Evolutionary conservation across 495 filamentous ascomycete genomes (phyloP), one percentile per base, ranked within the genome.

Genomic region (Lasiosphaeris hirsuta): DNA sequence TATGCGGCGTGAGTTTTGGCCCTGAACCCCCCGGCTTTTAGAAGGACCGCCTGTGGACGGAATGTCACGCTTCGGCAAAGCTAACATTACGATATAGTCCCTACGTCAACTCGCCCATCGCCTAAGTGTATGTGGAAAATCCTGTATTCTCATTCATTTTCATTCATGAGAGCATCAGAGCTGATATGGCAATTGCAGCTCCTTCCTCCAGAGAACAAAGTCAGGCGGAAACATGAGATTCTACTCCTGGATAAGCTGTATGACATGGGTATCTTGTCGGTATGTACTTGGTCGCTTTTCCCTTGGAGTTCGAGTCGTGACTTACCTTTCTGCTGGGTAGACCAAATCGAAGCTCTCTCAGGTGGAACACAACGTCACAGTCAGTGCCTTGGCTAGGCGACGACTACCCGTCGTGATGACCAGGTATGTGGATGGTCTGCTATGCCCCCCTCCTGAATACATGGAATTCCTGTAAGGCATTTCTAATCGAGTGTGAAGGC

Each of bases 21-120:
- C 23, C 23, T 30, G 5, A 30, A 30, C 2, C 2, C 5, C 23
- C 23, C 5, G 5, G 5, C 2, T 5, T 30, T 30, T 30, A 30
- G 2, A 30, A 30, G 23, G 23, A 30, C 23, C 5, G 2, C 2
- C 5, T 4, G 18, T 49, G 15, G 3, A 11, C 4, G 7, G 14
- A 33, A 9, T 9, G 4, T n/a, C n/a, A 13, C 48, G 33, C 34
- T 8, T 3, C 19, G 50, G 23, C 33, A 4, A 60, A 57, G 54
- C 63, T 70, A 23, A 67, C 61, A 19, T 46, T 5, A 7, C n/a
- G 34, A 10, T 8, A 17, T 36, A 82, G 77, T 89, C 87, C 1
- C 76, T 97, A 38, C 85, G 90, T 50, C 87, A 92, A 61, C 81
- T 98, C 19, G 95, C 94, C 7, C 94, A 98, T 73, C 84, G 85